A percentile compares a stretch with the other conserved stretches of the same genome.
Evolutionary conservation across 2,329 filamentous ascomycete genomes (phyloP).

Genomic region (Diaporthe capsici): DNA sequence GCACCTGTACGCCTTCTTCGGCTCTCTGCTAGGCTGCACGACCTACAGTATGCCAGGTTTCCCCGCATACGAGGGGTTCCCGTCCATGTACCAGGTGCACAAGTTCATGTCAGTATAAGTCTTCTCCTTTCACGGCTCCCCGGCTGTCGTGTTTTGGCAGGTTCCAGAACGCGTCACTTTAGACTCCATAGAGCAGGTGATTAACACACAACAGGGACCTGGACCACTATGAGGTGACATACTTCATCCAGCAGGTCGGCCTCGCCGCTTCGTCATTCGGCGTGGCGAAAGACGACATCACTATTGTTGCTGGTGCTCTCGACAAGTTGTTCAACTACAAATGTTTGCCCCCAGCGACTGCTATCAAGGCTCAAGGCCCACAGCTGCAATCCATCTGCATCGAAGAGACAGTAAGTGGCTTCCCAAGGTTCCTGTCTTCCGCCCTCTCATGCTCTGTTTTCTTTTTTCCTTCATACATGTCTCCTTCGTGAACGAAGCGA

Average conservation of each 20-base stretch:
- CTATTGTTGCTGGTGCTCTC: conserved; percentile 63
- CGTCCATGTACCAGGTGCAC: conserved; percentile 67
- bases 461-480: not conserved
- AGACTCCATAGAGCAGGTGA: too few relatives aligned
- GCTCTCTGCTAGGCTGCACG: conserved; percentile 69
- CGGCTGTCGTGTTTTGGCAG: too few relatives aligned
- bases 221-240: conserved; percentile 63
- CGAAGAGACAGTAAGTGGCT: conserved; percentile 48
- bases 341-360: conserved; percentile 62
- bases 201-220: conserved; percentile 53
- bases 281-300: conserved; percentile 66
- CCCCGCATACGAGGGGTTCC: conserved; percentile 61
- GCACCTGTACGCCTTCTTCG: conserved; percentile 75
- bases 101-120: conserved; percentile 65
- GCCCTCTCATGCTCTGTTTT: not conserved
- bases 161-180: too few relatives aligned
- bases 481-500: not conserved
- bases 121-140: too few relatives aligned
- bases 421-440: not conserved
- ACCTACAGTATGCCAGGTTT: conserved; percentile 64
- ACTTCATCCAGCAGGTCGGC: conserved; percentile 73
- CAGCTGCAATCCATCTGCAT: conserved; percentile 71
- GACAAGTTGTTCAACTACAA: conserved; percentile 64
- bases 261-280: conserved; percentile 71
- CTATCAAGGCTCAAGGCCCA: conserved; percentile 60